A percentile compares a stretch with the other conserved stretches of the same genome.
These are phyloP conservation scores for Phytopythium oedochilum DNA, from an alignment of 352 stramenopile species.

Conservation along the genomic window DNA sequence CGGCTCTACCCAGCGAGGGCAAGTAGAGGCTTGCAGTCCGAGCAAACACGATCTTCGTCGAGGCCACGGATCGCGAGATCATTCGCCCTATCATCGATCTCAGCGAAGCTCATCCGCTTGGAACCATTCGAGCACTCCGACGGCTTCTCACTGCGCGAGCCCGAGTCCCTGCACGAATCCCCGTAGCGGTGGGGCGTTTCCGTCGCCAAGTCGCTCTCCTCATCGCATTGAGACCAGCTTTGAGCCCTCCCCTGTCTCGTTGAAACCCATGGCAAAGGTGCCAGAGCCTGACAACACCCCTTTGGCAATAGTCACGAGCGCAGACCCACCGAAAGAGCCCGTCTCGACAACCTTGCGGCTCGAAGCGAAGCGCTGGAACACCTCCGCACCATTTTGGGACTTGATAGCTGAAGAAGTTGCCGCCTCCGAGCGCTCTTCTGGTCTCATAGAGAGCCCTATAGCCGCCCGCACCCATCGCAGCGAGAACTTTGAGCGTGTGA, in stretches of 20 bases:
- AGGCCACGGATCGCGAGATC: neutral
- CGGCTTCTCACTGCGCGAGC: neutral
- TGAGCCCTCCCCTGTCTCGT: neutral
- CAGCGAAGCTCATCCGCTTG: neutral
- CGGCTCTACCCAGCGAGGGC: neutral
- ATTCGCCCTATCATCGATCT: neutral
- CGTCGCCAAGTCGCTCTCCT: neutral
- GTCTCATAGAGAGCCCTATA: neutral
- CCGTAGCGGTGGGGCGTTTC: neutral
- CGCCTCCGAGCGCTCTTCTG: neutral
- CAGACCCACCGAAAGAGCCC: neutral
- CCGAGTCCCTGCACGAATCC: neutral
- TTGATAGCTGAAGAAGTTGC: neutral
- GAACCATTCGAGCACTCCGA: neutral
- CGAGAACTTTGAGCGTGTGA: conserved; percentile 22
- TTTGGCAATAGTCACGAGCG: neutral
- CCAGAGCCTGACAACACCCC: neutral
- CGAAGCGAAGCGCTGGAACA: neutral
- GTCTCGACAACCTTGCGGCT: neutral
- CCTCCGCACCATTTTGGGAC: neutral
- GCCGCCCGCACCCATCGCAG: neutral
- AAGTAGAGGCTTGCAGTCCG: neutral
- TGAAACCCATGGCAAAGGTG: neutral
- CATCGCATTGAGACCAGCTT: neutral
- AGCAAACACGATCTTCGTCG: neutral